phyloP scores from a whole-genome alignment of 805 yeast genomes.

The Scheffersomyces coipomensis region DNA sequence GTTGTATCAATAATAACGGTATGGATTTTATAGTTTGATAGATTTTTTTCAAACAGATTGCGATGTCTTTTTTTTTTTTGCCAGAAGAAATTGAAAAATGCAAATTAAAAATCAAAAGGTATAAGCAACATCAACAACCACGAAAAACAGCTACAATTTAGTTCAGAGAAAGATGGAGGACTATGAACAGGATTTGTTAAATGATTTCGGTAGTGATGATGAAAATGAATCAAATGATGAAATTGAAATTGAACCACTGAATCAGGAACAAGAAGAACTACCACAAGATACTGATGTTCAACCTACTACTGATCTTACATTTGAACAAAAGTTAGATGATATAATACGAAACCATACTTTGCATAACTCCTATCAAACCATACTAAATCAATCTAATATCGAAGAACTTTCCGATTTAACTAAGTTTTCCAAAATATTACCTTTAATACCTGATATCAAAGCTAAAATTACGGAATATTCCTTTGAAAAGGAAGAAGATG shows the following conservation, averaged over 20 bases:
- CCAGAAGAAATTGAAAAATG: too few relatives aligned
- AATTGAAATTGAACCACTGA: slow-evolving; percentile 6
- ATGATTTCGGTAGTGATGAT: slow-evolving; percentile 36
- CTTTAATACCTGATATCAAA: slow-evolving; percentile 22
- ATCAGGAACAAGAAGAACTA: slow-evolving; percentile 6
- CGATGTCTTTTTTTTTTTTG: slow-evolving; percentile 3
- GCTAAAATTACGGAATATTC: slow-evolving; percentile 17
- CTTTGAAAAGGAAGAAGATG: slow-evolving; percentile 14
- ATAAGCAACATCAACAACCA: slow-evolving; percentile 3
- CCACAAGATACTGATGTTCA: background rate
- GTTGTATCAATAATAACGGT: too few relatives aligned
- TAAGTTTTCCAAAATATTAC: slow-evolving; percentile 18
- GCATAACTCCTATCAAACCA: slow-evolving; percentile 10
- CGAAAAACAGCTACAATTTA: background rate
- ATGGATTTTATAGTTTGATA: background rate
- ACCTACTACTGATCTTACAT: slow-evolving; percentile 4
- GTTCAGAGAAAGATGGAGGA: slow-evolving; percentile 18
- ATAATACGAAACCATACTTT: slow-evolving; percentile 7
- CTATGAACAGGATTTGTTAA: slow-evolving; percentile 41
- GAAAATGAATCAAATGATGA: slow-evolving; percentile 16
- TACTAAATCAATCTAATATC: slow-evolving; percentile 18
- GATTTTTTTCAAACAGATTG: slow-evolving; percentile 5
- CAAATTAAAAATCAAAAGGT: too few relatives aligned
- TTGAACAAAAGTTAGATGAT: slow-evolving; percentile 12
- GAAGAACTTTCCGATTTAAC: slow-evolving; percentile 16